Evolutionary conservation across 164 flowering plant species (phyloP), one percentile per base, ranked within the genome.

Genomic region (Vitis labrusca): DNA sequence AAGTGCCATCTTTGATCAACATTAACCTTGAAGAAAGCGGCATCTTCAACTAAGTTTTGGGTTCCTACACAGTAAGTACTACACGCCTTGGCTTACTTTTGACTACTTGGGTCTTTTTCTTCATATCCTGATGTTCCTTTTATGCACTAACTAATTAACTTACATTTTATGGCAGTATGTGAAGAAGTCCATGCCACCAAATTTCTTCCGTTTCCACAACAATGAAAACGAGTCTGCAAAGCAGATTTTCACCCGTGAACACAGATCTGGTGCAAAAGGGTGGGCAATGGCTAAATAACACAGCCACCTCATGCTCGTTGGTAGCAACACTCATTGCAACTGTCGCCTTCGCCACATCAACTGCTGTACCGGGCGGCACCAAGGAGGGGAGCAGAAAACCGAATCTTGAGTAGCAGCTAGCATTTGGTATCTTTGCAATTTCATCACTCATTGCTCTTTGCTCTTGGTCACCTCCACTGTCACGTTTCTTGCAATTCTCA

Each of bases 261-360:
- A 77, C 72, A 8, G 63, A 58, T 0, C 61, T 80, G 1, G 64
- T 69, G 19, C 17, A 62, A 50, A 14, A 37, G 0, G 74, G 71
- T 16, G 60, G 69, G 1, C 51, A 71, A 4, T 74, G 74, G 83
- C 70, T 77, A 12, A 72, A 16, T 3, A 48, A 59, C 30, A 74
- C 78, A 0, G 63, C 83, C 10, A 59, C 68, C 0, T 71, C 80
- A 5, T 71, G 74, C 73, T 68, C 78, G 0, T 61, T 74, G 0
- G 80, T 77, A 15, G 78, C 78, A 0, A 64, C 74, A 1, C 71
- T 76, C 65, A 71, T 80, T 10, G 80, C 80, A 0, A 61, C 75
- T 0, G 75, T 79, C 1, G 77, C 82, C 30, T 79, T 79, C 29
- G 70, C 77, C 13, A 70, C 79, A 0, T 63, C 79, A 10, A 5